Conservation (phyloP, 192 early-diverging fungal species). For the Podila horticola region DNA sequence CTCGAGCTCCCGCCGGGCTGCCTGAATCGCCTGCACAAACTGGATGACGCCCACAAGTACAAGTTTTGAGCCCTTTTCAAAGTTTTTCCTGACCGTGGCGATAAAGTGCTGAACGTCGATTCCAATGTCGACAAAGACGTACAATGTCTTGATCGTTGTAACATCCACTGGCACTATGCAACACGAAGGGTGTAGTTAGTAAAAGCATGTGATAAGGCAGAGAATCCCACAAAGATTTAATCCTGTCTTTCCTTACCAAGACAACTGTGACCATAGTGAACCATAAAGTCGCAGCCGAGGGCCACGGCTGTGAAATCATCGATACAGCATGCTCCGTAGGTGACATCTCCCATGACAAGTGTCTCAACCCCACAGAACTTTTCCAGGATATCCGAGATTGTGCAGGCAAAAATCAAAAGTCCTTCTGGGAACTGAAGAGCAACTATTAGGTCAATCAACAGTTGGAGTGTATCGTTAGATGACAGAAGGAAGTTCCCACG, state of each 20-base stretch:
- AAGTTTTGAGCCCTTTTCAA: constrained; percentile 78
- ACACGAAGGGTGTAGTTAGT: background rate
- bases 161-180: constrained; percentile 88
- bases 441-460: constrained; percentile 57
- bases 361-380: constrained; percentile 88
- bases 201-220: too few species aligned
- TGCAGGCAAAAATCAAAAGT: constrained; percentile 92
- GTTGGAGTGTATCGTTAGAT: background rate
- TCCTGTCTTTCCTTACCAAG: constrained; percentile 61
- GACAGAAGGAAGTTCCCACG: background rate
- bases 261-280: constrained; percentile 98
- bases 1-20: constrained; percentile 67
- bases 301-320: constrained; percentile 96
- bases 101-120: constrained; percentile 96
- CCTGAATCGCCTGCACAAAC: constrained; percentile 90
- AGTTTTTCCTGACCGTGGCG: constrained; percentile 87
- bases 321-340: constrained; percentile 98
- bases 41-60: constrained; percentile 95
- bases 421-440: constrained; percentile 99
- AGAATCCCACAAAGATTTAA: too few species aligned
- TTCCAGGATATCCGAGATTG: constrained; percentile 94
- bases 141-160: constrained; percentile 94
- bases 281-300: constrained; percentile 95
- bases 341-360: constrained; percentile 98
- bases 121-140: constrained; percentile 99